phyloP scores from a whole-genome alignment of 2,329 filamentous ascomycete species.

The Setomelanomma holmii region DNA sequence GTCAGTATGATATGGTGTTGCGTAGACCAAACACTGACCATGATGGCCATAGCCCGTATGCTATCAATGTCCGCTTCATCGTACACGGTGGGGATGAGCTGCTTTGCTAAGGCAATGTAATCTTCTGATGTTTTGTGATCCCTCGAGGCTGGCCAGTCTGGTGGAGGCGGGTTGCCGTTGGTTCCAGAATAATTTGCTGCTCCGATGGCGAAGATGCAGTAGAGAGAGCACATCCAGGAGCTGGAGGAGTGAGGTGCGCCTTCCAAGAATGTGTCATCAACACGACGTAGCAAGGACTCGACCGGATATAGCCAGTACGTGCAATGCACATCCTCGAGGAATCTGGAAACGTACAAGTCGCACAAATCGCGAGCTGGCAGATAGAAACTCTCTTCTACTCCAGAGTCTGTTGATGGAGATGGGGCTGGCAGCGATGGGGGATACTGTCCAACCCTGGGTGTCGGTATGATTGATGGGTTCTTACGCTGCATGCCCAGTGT shows the following conservation, averaged over 20 bases:
- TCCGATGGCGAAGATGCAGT: slow-evolving; percentile 46
- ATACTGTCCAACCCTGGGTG: slow-evolving; percentile 39
- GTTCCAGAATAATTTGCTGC: slow-evolving; percentile 30
- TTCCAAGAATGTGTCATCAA: slow-evolving; percentile 42
- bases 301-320: slow-evolving; percentile 48
- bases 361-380: slow-evolving; percentile 40
- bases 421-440: slow-evolving; percentile 35
- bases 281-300: slow-evolving; percentile 38
- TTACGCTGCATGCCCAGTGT: slow-evolving; percentile 32
- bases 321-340: slow-evolving; percentile 46
- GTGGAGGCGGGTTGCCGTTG: slow-evolving; percentile 30
- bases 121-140: slow-evolving; percentile 39
- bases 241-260: slow-evolving; percentile 23
- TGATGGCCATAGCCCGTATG: slow-evolving; percentile 43
- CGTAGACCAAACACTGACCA: slow-evolving; percentile 27
- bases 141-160: slow-evolving; percentile 22
- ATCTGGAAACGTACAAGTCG: slow-evolving; percentile 42
- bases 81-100: slow-evolving; percentile 40
- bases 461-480: slow-evolving; percentile 37
- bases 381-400: slow-evolving; percentile 28
- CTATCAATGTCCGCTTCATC: slow-evolving; percentile 49
- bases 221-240: slow-evolving; percentile 48
- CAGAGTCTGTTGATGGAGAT: slow-evolving; percentile 26
- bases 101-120: slow-evolving; percentile 43
- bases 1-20: slow-evolving; percentile 15